phyloP scores from a whole-genome alignment of 2,329 filamentous ascomycete species.

The Byssoonygena ceratinophila region DNA sequence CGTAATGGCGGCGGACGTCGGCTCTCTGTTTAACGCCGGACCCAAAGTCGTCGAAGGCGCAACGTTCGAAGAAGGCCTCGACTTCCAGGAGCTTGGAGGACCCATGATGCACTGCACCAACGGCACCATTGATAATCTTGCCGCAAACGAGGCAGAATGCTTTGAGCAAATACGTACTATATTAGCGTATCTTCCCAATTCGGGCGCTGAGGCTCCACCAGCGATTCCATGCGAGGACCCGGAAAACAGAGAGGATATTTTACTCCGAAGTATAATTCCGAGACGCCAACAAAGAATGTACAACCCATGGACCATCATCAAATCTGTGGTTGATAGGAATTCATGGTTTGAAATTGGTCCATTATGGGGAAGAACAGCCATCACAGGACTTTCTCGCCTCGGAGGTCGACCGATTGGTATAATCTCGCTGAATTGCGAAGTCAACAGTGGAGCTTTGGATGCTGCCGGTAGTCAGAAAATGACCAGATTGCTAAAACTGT shows the following conservation, averaged over 20 bases:
- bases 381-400: slow-evolving; percentile 50
- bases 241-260: slow-evolving; percentile 39
- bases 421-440: slow-evolving; percentile 51
- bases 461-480: slow-evolving; percentile 52
- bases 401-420: slow-evolving; percentile 49
- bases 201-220: slow-evolving; percentile 46
- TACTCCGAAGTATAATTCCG: slow-evolving; percentile 48
- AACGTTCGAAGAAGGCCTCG: slow-evolving; percentile 54
- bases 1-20: slow-evolving; percentile 55
- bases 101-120: slow-evolving; percentile 54
- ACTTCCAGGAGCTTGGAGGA: slow-evolving; percentile 50
- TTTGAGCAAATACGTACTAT: slow-evolving; percentile 52
- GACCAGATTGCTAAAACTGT: slow-evolving; percentile 50
- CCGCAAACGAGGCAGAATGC: slow-evolving; percentile 49
- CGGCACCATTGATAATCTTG: slow-evolving; percentile 56
- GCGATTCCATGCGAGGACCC: slow-evolving; percentile 40
- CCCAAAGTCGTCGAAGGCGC: slow-evolving; percentile 53
- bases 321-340: slow-evolving; percentile 44
- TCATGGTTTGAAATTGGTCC: slow-evolving; percentile 56
- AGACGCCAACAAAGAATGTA: slow-evolving; percentile 51
- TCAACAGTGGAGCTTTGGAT: slow-evolving; percentile 52
- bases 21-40: slow-evolving; percentile 53
- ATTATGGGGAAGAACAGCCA: slow-evolving; percentile 52
- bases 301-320: slow-evolving; percentile 48
- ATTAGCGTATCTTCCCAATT: slow-evolving; percentile 49